Evolutionary conservation across 1,139 yeast species (phyloP), one percentile per base, ranked within the genome.

Genomic region (Suhomyces bribrorum): DNA sequence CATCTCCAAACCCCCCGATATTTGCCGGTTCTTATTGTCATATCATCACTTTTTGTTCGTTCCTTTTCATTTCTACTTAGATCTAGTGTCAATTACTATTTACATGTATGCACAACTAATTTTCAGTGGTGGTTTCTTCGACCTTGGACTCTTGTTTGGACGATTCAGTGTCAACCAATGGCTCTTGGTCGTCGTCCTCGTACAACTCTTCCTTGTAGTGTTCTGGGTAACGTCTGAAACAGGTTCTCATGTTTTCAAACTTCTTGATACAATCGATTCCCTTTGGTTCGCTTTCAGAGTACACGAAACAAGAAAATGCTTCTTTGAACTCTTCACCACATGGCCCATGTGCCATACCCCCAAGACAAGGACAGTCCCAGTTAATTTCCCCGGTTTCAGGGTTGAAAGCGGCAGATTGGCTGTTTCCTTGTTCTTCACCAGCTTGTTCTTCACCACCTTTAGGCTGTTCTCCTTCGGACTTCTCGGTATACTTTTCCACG

Each of bases 361-460:
- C 98, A 44, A 94, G 74, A 67, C 99, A 94, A n/a, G 98, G 97
- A 63, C 99, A 94, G 59, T 94, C 98, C 99, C 99, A 94, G 79
- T 94, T 92, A 66, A 94, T 94, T 63, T 92, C 98, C 27, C 98
- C 98, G 5, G 99, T 92, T 55, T 87, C 96, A 33, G 97, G 97
- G 66, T 92, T 81, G 67, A 82, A 92, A 3, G 98, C 97, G 31
- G 88, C 88, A 31, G 64, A 57, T 43, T 64, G 69, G 29, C 57
- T 53, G 35, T 46, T 56, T 43, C 69, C 62, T 46, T 63, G 72
- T 17, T 41, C 50, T 16, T 37, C 49, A 20, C 41, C 50, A 9
- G 26, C 44, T 7, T 34, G 37, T 9, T 41, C 47, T 20, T 23
- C 42, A 13, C 13, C 30, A n/a, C 26, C 43, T 7, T 31, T 41